Evolutionary conservation across 768 basidiomycete species (phyloP), one percentile per base, ranked within the genome.

Genomic region (Tephrocybe rancida): DNA sequence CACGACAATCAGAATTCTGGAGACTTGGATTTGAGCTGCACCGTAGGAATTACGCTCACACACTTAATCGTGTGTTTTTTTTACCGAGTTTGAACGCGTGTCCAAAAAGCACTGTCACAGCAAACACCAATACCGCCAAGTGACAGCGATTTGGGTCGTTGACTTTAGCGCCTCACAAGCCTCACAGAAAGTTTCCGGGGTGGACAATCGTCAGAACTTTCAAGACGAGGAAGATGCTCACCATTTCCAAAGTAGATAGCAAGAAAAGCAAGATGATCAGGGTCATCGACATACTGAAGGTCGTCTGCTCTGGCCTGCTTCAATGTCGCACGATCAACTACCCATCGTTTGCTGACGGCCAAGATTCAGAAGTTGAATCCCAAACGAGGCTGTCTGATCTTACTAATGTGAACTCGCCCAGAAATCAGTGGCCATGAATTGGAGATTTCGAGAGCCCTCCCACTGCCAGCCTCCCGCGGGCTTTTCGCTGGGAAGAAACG

Each of bases 401-500:
- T 71, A 92, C 90, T 87, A 87, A 70, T 97, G 95, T 47, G 92
- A 90, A 64, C 92, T 95, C 25, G 85, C 80, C 92, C 92, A 97
- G 67, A 93, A 96, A 71, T 94, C 88, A 32, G 90, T 91, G 3
- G 91, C 90, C 92, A 94, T 94, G 42, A 52, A 48, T 16, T 3
- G 29, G 25, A 29, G 22, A 4, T 8, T 24, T 19, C 29, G 21
- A 41, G 41, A 37, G n/a, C 35, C 35, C 14, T 6, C 16, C 11
- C 11, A 37, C 5, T 37, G 11, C 35, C 35, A 16, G 35, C 4
- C 35, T 37, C 35, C 35, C 35, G 4, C 10, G 16, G 14, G 29
- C 29, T 13, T 37, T 37, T 37, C 35, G n/a, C 5, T 7, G 35
- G 35, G 35, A 37, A 30, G 29, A 30, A 30, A 30, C 29, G 13